These are phyloP conservation scores for Cladosporium sp. DNA, from an alignment of 2,329 filamentous ascomycete species.

Conservation along the genomic window DNA sequence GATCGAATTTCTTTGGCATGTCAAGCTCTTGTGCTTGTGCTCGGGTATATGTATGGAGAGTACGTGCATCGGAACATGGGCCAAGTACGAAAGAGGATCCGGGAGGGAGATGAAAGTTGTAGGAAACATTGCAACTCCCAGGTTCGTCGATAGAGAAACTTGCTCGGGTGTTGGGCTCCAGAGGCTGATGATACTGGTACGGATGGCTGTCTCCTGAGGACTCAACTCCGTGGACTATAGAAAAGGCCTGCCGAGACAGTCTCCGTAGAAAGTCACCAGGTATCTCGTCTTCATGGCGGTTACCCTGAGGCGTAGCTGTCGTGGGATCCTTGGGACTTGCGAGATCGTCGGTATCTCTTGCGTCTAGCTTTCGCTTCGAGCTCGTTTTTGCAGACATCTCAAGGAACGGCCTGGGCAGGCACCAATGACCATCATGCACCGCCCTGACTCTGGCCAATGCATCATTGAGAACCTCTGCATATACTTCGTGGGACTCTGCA, in stretches of 20 bases:
- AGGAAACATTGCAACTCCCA: neutral
- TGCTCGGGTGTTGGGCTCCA: neutral
- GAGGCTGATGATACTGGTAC: neutral
- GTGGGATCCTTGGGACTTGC: neutral
- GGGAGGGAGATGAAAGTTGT: slow-evolving; percentile 47
- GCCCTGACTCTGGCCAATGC: slow-evolving; percentile 40
- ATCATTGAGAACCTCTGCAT: slow-evolving; percentile 40
- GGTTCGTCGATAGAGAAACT: neutral
- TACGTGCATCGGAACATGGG: slow-evolving; percentile 38
- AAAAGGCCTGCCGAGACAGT: neutral
- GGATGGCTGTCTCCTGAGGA: neutral
- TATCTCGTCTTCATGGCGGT: neutral
- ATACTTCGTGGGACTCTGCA: slow-evolving; percentile 38
- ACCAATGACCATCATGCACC: slow-evolving; percentile 36
- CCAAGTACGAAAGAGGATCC: slow-evolving; percentile 53
- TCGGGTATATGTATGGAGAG: slow-evolving; percentile 42
- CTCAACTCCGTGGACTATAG: neutral
- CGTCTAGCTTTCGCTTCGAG: neutral
- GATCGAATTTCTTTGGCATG: slow-evolving; percentile 58
- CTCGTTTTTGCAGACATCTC: neutral
- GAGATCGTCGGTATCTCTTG: neutral
- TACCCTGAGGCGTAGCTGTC: neutral
- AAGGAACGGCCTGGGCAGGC: slow-evolving; percentile 30
- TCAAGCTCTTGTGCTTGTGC: slow-evolving; percentile 39
- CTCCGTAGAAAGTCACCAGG: neutral